Evolutionary conservation across 148 eudicot genomes (phyloP), one percentile per base, ranked within the genome.

Genomic region (Fagopyrum esculentum): DNA sequence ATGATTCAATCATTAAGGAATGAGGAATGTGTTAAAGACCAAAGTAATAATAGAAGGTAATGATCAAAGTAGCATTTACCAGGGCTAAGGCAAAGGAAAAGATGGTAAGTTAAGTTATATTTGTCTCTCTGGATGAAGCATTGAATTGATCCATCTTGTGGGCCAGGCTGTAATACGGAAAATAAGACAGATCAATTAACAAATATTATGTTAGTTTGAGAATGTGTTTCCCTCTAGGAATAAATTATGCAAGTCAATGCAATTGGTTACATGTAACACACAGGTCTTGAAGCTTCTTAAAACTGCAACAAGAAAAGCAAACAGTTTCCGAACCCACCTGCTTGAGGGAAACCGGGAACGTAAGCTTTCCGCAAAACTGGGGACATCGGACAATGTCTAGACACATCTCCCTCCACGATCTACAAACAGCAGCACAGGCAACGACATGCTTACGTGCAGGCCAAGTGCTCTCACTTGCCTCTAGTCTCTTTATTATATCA

Each of bases 341-440:
- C 87, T 93, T 93, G 30, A 93, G 85, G 74, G 97, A 93, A 60
- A 93, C 87, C 2, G 97, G 94, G 66, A 93, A 93, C 43, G 98
- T 93, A 63, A 93, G 84, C 80, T 91, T 93, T 78, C 98, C 97
- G 0, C 82, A 85, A 56, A 82, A 79, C 80, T 93, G 97, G 0
- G 92, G 98, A 79, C 82, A 77, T 74, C 73, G 72, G 49, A 93
- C 98, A 45, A 91, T 86, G 81, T 93, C 98, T 72, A 85, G 87
- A 74, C 94, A 91, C 92, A 93, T 88, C 48, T 89, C 97, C 83
- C 98, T 91, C 97, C 97, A 91, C 1, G 97, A 91, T 61, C 86
- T 80, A 79, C 98, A 93, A 68, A 93, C 97, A 66, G 91, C 86
- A 76, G 97, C 94, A 86, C 98, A 93, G 2, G 97, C 93, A 78